Conservation (phyloP, 208 protist species). For the Leishmania amazonensis region DNA sequence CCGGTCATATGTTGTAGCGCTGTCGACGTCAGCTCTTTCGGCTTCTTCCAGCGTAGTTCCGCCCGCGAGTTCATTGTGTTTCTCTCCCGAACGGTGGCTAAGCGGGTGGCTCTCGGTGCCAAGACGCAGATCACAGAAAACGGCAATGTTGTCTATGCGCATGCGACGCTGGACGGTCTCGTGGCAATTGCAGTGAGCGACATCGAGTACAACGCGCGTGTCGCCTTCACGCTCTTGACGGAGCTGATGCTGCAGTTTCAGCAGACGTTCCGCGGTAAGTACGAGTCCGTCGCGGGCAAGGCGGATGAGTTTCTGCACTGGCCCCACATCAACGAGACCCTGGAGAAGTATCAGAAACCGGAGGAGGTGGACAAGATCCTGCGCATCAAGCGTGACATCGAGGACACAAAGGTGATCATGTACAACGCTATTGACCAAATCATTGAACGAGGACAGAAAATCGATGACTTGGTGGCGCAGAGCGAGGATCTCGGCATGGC, state of each 20-base stretch:
- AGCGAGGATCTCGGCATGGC: conserved; percentile 83
- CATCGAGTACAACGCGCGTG: conserved; percentile 85
- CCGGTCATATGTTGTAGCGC: conserved; percentile 79
- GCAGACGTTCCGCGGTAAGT: conserved; percentile 88
- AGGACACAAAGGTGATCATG: conserved; percentile 93
- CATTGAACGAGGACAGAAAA: conserved; percentile 89
- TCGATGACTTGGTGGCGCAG: conserved; percentile 86
- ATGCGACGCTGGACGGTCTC: conserved; percentile 73
- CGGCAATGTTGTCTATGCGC: conserved; percentile 77
- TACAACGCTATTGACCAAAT: conserved; percentile 93
- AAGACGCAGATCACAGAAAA: conserved; percentile 88
- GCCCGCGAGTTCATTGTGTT: conserved; percentile 89
- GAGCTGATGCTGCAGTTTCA: conserved; percentile 76
- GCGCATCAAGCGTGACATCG: conserved; percentile 88
- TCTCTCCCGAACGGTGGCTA: conserved; percentile 82
- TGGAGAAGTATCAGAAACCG: conserved; percentile 89
- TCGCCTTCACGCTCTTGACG: conserved; percentile 86
- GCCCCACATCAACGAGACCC: conserved; percentile 72
- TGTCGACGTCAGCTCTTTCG: conserved; percentile 87
- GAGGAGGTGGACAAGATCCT: conserved; percentile 91
- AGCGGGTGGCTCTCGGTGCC: conserved; percentile 57
- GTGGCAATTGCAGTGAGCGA: conserved; percentile 83
- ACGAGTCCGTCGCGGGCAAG: conserved; percentile 53
- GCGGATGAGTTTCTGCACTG: conserved; percentile 81
- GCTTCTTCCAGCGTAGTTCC: conserved; percentile 86